A percentile compares a stretch with the other conserved stretches of the same genome.
phyloP scores from a whole-genome alignment of 2,329 filamentous ascomycete genomes.

The Aspergillus fischeri region DNA sequence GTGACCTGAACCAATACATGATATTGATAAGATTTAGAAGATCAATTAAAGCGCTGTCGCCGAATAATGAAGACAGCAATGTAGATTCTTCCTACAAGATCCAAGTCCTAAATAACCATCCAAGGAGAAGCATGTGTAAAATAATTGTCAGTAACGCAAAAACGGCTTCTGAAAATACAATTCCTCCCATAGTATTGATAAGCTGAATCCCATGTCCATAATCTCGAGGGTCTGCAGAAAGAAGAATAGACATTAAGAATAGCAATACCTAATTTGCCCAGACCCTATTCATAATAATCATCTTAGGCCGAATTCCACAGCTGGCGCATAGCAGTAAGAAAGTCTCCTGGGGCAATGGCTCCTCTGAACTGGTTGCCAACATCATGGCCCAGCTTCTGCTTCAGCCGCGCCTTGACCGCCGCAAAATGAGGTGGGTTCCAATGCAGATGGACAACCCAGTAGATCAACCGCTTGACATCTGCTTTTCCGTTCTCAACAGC shows the following conservation, averaged over 20 bases:
- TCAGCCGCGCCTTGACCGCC: constrained; percentile 57
- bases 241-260: neutral
- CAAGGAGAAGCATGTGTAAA: no score
- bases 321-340: neutral
- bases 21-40: no score
- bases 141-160: no score
- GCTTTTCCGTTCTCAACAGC: constrained; percentile 59
- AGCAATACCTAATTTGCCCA: neutral
- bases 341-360: neutral
- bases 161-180: neutral
- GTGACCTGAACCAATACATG: no score
- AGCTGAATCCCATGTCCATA: neutral
- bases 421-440: constrained; percentile 69
- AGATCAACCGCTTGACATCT: constrained; percentile 38
- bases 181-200: neutral
- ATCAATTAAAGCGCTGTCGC: no score
- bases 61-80: no score
- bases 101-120: no score
- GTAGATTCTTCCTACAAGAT: no score
- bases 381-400: neutral
- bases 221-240: no score
- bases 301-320: neutral
- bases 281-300: neutral
- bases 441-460: constrained; percentile 56
- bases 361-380: neutral